Evolutionary conservation across 2,329 filamentous ascomycete species (phyloP), one percentile per base, ranked within the genome.

Genomic region (Verticillium longisporum): DNA sequence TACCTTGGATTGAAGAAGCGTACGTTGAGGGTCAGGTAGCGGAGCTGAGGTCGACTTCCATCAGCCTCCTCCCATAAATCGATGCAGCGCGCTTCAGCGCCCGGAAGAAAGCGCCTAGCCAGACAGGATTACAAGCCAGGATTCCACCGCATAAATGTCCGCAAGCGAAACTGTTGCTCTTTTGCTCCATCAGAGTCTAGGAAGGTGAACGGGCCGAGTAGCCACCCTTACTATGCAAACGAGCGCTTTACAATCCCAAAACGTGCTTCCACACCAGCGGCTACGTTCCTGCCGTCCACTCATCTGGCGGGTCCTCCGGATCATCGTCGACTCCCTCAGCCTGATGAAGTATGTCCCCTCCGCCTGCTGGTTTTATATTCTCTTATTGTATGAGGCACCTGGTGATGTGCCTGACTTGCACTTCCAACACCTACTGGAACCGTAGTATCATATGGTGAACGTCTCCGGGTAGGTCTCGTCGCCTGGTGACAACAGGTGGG

Each of bases 61-160:
- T n/a, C n/a, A n/a, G n/a, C n/a, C n/a, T n/a, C n/a, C n/a, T n/a
- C n/a, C n/a, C n/a, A n/a, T n/a, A n/a, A n/a, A n/a, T 60, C 14
- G 14, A 58, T 14, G 15, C 33, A 56, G 33, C 55, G 55, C 55
- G 55, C 55, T 13, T 37, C 55, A 21, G 15, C n/a, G 6, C 66
- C 64, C 6, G 59, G 63, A 11, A 69, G 37, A 68, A 68, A 6
- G 66, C 63, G 4, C 67, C 64, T 4, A 68, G 1, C 65, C 66
- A 69, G 4, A 68, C 38, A 15, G n/a, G 63, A 64, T 2, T 63
- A 61, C 26, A 68, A 53, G 3, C 60, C 62, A 31, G 64, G 64
- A 58, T 68, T 63, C 2, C 66, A 58, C 31, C 57, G 55, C 4
- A 65, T 61, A 10, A 68, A 31, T 13, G 60, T 66, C 4, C 56